Conservation (phyloP, 345 rosid genomes). For the Ceriops tagal region DNA sequence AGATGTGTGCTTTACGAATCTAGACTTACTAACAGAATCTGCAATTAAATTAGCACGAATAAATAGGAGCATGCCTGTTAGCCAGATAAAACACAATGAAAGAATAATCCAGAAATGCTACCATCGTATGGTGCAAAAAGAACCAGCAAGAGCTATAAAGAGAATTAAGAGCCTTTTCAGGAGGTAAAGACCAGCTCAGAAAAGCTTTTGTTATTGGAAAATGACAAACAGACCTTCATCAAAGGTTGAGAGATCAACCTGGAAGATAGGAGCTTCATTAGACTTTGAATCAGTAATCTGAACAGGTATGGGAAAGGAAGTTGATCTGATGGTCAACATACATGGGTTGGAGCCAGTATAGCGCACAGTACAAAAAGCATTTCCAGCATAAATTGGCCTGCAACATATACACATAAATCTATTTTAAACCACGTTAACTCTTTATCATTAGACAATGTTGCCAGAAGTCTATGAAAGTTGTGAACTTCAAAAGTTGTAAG, state of each 20-base stretch:
- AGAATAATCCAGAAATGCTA: neutral
- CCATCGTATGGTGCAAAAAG: conserved; percentile 3
- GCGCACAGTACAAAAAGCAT: conserved; percentile 78
- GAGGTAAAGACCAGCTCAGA: conserved; percentile 9
- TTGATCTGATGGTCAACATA: conserved; percentile 70
- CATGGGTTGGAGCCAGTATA: conserved; percentile 80
- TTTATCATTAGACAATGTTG: neutral
- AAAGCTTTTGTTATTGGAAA: conserved; percentile 7
- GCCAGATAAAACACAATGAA: neutral
- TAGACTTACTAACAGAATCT: conserved; percentile 67
- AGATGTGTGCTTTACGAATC: conserved; percentile 58
- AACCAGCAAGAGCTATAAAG: conserved; percentile 4
- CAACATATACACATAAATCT: conserved; percentile 8
- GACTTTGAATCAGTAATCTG: conserved; percentile 36
- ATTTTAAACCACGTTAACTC: conserved; percentile 9
- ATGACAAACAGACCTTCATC: conserved; percentile 61
- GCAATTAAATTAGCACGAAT: conserved; percentile 16
- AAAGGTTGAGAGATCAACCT: conserved; percentile 86
- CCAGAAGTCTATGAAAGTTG: neutral
- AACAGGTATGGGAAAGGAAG: conserved; percentile 61
- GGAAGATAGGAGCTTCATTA: conserved; percentile 63
- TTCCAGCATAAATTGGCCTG: conserved; percentile 99
- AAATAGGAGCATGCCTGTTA: neutral
- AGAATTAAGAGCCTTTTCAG: neutral
- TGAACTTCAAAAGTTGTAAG: too few relatives aligned